These are phyloP conservation scores for Parietichytrium sp. DNA, from an alignment of 108 stramenopile genomes.

Conservation along the genomic window DNA sequence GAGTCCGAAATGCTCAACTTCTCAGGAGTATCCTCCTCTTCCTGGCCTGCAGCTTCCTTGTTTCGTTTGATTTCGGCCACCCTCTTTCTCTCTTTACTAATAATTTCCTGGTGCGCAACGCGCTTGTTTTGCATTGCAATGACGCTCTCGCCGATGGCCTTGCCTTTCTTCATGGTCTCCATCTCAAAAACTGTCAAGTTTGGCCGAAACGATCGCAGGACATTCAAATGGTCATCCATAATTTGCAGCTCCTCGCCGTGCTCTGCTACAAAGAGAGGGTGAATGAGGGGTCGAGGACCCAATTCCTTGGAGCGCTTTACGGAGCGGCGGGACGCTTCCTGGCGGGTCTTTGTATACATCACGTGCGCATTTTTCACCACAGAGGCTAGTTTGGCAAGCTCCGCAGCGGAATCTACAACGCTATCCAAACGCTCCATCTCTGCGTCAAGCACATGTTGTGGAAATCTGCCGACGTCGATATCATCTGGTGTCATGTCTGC, in stretches of 20 bases:
- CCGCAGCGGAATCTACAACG: slow-evolving; percentile 60
- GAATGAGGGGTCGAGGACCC: not conserved
- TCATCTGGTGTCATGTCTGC: slow-evolving; percentile 89
- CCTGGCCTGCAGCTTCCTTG: not conserved
- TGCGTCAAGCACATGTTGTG: slow-evolving; percentile 79
- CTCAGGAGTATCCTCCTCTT: not conserved
- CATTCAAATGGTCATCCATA: not conserved
- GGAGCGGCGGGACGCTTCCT: slow-evolving; percentile 66
- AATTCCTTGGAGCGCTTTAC: not conserved
- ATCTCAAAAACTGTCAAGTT: slow-evolving; percentile 25
- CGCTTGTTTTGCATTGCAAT: slow-evolving; percentile 14
- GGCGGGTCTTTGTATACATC: slow-evolving; percentile 85
- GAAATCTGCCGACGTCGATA: slow-evolving; percentile 93
- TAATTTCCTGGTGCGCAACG: not conserved
- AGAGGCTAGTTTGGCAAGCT: slow-evolving; percentile 38
- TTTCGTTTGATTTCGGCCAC: not conserved
- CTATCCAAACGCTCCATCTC: slow-evolving; percentile 86
- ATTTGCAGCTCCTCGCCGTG: not conserved
- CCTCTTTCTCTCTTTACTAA: not conserved
- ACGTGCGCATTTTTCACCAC: slow-evolving; percentile 76
- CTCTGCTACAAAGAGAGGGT: not conserved
- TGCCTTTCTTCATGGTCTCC: slow-evolving; percentile 12
- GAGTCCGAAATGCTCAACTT: too few relatives aligned
- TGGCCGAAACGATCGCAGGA: slow-evolving; percentile 25
- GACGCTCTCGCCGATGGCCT: not conserved